Conservation (phyloP, 202 grass and related monocot genomes). For the Elaeis oleifera region DNA sequence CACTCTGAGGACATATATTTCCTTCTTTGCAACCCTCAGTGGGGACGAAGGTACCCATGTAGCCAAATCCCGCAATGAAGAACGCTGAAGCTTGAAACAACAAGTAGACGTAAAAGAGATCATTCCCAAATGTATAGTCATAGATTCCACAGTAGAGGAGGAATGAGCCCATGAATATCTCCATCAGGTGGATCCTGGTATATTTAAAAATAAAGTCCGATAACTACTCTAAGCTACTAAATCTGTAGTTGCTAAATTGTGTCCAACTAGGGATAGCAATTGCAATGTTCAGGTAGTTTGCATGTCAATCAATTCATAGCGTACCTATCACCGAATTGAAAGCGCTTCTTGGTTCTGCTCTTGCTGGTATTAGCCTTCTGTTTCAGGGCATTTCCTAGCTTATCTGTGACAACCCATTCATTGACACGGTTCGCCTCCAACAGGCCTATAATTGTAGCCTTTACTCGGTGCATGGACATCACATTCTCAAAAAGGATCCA, state of each 20-base stretch:
- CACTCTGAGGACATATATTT: neutral
- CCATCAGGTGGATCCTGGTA: conserved; percentile 25
- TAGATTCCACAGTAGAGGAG: conserved; percentile 60
- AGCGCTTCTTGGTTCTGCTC: conserved; percentile 22
- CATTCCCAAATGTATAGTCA: conserved; percentile 44
- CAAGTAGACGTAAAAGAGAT: conserved; percentile 68
- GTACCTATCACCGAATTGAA: conserved; percentile 34
- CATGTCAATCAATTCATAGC: no score
- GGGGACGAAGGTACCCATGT: conserved; percentile 43
- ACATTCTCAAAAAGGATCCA: conserved; percentile 96
- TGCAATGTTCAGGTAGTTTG: no score
- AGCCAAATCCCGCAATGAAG: conserved; percentile 66
- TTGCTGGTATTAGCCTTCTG: conserved; percentile 4
- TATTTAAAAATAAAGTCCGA: neutral
- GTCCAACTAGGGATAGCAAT: no score
- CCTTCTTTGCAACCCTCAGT: conserved; percentile 10
- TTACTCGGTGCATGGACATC: conserved; percentile 74
- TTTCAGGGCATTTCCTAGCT: conserved; percentile 39
- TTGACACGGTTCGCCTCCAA: conserved; percentile 69
- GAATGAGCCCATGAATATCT: conserved; percentile 61
- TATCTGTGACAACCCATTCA: conserved; percentile 86
- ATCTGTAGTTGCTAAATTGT: neutral
- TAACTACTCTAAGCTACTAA: neutral
- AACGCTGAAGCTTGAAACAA: conserved; percentile 61
- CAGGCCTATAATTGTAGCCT: conserved; percentile 65